Evolutionary conservation across 805 yeast genomes (phyloP).

Genomic region (Torulaspora quercuum): DNA sequence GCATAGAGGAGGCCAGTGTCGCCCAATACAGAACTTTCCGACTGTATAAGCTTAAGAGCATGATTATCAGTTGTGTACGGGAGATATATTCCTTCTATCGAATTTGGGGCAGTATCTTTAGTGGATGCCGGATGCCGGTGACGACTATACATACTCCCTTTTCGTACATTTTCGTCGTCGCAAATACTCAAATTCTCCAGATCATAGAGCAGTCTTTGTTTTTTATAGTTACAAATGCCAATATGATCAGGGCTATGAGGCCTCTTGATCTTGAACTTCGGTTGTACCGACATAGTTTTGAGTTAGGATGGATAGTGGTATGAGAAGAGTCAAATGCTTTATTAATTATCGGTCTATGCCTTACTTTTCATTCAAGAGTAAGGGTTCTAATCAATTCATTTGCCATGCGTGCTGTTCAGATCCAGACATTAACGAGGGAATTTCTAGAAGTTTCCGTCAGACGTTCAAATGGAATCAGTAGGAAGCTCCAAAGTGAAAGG

Average conservation of each 20-base stretch:
- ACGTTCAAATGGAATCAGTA: too few species aligned
- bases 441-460: conserved; percentile 8
- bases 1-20: conserved; percentile 23
- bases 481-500: too few species aligned
- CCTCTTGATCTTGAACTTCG: conserved; percentile 27
- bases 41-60: conserved; percentile 7
- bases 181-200: conserved; percentile 27
- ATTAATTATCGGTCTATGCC: too few species aligned
- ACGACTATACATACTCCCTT: conserved; percentile 2
- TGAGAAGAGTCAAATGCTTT: too few species aligned
- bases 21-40: neutral
- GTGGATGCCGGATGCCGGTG: neutral
- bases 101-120: neutral
- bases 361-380: too few species aligned
- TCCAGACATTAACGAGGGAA: neutral
- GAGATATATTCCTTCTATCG: conserved; percentile 7
- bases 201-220: conserved; percentile 33
- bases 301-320: too few species aligned
- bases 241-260: conserved; percentile 28
- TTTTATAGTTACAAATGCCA: conserved; percentile 35
- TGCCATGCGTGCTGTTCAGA: neutral
- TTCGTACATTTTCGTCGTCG: conserved; percentile 9
- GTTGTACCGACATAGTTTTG: conserved; percentile 8
- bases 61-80: conserved; percentile 5
- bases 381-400: neutral